Conservation (phyloP, 83 land plant species). For the Picea abies region DNA sequence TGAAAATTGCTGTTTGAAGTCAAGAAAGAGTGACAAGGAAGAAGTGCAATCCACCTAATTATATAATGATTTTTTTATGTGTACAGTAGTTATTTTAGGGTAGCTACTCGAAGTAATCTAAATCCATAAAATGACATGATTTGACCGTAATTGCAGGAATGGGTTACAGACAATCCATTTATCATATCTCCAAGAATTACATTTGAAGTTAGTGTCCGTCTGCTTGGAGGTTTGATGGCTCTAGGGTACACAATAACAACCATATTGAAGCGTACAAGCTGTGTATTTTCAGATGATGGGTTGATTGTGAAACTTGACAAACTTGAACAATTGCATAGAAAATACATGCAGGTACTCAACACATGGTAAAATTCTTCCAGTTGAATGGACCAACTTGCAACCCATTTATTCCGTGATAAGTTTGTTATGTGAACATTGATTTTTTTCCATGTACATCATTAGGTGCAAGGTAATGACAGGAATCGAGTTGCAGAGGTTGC, state of each 20-base stretch:
- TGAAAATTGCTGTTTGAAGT: not conserved
- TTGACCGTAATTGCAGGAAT: not conserved
- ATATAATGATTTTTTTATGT: too few species aligned
- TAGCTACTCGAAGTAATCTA: not conserved
- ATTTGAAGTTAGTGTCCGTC: too few species aligned
- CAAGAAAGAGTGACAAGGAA: too few species aligned
- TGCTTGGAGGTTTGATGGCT: too few species aligned
- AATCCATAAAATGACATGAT: not conserved
- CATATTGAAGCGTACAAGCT: constrained; percentile 28
- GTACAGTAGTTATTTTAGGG: too few species aligned
- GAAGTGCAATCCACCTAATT: too few species aligned
- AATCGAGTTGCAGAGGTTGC: constrained; percentile 26
- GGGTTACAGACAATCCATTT: too few species aligned
- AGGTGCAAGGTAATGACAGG: constrained; percentile 44
- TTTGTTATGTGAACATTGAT: not conserved
- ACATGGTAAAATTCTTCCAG: not conserved
- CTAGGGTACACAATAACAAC: not conserved
- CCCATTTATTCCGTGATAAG: not conserved
- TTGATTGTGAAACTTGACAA: constrained; percentile 30
- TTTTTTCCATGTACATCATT: not conserved
- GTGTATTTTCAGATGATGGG: constrained; percentile 30
- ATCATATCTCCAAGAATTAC: too few species aligned
- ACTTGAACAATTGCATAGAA: constrained; percentile 31
- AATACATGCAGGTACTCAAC: constrained; percentile 31
- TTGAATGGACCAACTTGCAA: not conserved